These are phyloP conservation scores for Pugionium cornutum DNA, from an alignment of 345 rosid species.

Conservation along the genomic window DNA sequence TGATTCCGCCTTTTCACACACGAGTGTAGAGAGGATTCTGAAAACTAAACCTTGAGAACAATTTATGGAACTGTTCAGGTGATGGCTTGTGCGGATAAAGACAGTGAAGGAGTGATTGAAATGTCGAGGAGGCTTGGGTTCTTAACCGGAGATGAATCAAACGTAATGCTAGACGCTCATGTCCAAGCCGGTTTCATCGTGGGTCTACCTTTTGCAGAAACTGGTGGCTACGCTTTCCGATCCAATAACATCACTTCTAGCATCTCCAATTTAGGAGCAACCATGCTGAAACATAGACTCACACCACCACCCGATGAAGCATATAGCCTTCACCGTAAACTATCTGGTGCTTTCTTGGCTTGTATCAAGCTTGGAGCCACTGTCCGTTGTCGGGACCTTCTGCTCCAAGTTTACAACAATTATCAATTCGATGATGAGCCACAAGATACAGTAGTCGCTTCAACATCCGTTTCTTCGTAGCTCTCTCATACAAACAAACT, in stretches of 20 bases:
- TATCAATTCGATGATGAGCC: constrained; percentile 62
- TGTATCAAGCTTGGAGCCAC: constrained; percentile 87
- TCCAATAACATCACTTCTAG: constrained; percentile 71
- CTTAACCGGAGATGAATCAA: constrained; percentile 80
- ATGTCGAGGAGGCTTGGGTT: constrained; percentile 89
- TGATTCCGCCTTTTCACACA: neutral
- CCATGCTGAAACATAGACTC: constrained; percentile 91
- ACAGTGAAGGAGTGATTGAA: constrained; percentile 67
- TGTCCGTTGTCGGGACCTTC: constrained; percentile 75
- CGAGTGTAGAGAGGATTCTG: neutral
- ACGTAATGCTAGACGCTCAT: constrained; percentile 82
- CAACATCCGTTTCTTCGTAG: constrained; percentile 42
- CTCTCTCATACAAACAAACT: neutral
- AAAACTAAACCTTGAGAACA: neutral
- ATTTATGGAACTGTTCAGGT: constrained; percentile 48
- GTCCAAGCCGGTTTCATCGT: constrained; percentile 88
- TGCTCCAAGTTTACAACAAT: constrained; percentile 52
- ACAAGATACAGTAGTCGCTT: constrained; percentile 40
- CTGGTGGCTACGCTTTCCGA: constrained; percentile 75
- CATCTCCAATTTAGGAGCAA: constrained; percentile 73
- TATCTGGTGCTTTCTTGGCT: constrained; percentile 94
- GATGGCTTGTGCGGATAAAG: constrained; percentile 76
- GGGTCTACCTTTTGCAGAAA: constrained; percentile 81
- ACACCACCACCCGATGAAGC: constrained; percentile 96
- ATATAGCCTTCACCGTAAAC: constrained; percentile 95